phyloP scores from a whole-genome alignment of 306 rosid genomes.

The Vigna angularis region DNA sequence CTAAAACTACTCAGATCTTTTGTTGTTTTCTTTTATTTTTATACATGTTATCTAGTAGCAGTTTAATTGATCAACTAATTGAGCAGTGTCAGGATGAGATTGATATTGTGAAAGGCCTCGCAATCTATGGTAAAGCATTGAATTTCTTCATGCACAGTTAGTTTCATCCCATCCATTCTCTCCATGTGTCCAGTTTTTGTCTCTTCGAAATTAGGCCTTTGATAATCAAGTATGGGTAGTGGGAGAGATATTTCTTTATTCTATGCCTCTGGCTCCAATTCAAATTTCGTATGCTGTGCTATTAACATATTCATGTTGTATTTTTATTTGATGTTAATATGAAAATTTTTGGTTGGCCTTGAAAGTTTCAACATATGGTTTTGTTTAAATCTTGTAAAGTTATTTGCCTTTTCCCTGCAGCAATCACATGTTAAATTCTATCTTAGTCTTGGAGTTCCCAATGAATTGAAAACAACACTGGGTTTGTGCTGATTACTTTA shows the following conservation, averaged over 20 bases:
- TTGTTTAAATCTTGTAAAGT: background rate
- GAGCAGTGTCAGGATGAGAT: background rate
- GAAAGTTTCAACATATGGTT: background rate
- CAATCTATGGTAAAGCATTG: background rate
- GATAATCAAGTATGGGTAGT: background rate
- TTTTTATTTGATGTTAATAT: background rate
- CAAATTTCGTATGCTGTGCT: background rate
- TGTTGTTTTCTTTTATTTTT: background rate
- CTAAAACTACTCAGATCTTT: conserved; percentile 5
- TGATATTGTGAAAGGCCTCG: background rate
- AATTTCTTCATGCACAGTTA: conserved; percentile 1
- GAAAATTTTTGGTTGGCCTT: background rate
- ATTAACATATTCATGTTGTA: conserved; percentile 7
- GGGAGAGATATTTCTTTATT: background rate
- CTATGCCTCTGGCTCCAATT: background rate
- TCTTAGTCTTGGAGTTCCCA: conserved; percentile 21
- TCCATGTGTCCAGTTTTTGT: background rate
- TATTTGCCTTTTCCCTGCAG: conserved; percentile 9
- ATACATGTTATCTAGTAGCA: conserved; percentile 16
- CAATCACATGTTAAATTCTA: background rate
- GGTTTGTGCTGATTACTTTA: conserved; percentile 24
- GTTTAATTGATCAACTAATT: conserved; percentile 5
- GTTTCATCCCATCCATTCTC: background rate
- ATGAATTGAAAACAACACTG: background rate
- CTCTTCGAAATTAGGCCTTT: background rate